Base-by-base conservation (phyloP, 192 early-diverging fungal genomes). In the Coemansia umbellata region DNA sequence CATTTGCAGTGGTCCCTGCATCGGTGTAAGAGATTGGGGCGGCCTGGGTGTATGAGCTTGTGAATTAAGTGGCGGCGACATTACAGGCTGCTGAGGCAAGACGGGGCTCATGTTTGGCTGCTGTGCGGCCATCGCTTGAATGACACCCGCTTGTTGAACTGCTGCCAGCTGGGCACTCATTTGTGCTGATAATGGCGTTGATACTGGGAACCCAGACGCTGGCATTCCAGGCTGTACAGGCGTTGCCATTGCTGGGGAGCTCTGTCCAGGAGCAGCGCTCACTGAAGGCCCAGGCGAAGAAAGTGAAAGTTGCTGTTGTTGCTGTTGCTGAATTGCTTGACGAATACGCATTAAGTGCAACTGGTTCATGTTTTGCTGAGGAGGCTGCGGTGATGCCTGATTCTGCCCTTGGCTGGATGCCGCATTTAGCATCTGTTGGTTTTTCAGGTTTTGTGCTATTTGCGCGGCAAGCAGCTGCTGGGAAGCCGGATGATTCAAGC, bases 301-400 rank as follows among this genome's bases (percentile, higher is more conserved):
- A 3, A 33, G 36, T 13, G 33, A 19, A 9, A 47, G 47, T 27
- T 69, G 53, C 50, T 69, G 57, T 28, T 65, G 64, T 44, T 61
- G 51, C 40, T 55, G 53, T 22, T 64, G 62, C 37, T 72, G 69
- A 9, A 60, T 30, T 2, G 57, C 61, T 39, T 72, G 69, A 3
- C 69, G 52, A 32, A 72, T 54, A 6, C 69, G 61, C 62, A 72
- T 51, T 8, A 72, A 31, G 47, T 72, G 69, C 8, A 64, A 18
- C 31, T 64, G 62, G 49, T 58, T 72, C 11, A 57, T 27, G 41
- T 47, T 64, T 14, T 47, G 49, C 50, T 62, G 63, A 18, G 47
- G 39, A 1, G 43, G 58, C 6, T 19, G 69, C 6, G 44, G 55
- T 53, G 47, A 28, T 23, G 43, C 30, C 15, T 58, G 55, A 3